phyloP scores from a whole-genome alignment of 495 filamentous ascomycete species.

The Xylaria telfairii region DNA sequence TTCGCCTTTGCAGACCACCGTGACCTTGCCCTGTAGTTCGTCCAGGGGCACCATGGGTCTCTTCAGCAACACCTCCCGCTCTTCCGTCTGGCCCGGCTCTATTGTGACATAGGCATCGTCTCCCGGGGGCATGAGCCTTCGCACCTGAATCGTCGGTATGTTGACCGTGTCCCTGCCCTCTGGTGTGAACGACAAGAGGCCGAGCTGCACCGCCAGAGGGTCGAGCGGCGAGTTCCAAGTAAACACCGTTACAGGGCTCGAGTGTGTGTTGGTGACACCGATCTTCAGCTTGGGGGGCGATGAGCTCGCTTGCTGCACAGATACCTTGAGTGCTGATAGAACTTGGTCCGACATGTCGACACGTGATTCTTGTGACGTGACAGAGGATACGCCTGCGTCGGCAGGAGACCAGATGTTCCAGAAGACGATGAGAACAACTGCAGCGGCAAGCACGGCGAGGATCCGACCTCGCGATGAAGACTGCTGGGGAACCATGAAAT shows the following conservation, averaged over 20 bases:
- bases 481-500: slow-evolving; percentile 23
- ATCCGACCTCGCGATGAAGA: slow-evolving; percentile 18
- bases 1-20: slow-evolving; percentile 37
- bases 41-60: slow-evolving; percentile 36
- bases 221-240: slow-evolving; percentile 59
- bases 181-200: slow-evolving; percentile 52
- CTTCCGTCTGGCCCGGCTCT: slow-evolving; percentile 36
- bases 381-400: not conserved
- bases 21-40: slow-evolving; percentile 31
- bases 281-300: slow-evolving; percentile 36
- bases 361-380: not conserved
- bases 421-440: slow-evolving; percentile 4
- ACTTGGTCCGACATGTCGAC: slow-evolving; percentile 27
- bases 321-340: slow-evolving; percentile 38
- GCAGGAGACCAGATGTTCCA: slow-evolving; percentile 12
- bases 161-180: slow-evolving; percentile 41
- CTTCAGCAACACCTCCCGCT: slow-evolving; percentile 36
- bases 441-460: slow-evolving; percentile 6
- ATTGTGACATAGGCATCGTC: slow-evolving; percentile 52
- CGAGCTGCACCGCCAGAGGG: slow-evolving; percentile 49
- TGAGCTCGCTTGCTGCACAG: slow-evolving; percentile 36
- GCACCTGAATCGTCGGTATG: slow-evolving; percentile 51
- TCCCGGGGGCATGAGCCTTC: slow-evolving; percentile 52
- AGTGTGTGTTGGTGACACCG: slow-evolving; percentile 51
- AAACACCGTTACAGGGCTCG: slow-evolving; percentile 53